A percentile compares a stretch with the other conserved stretches of the same genome.
These are phyloP conservation scores for Solanum piurae DNA, from an alignment of 257 asterid species.

Conservation along the genomic window DNA sequence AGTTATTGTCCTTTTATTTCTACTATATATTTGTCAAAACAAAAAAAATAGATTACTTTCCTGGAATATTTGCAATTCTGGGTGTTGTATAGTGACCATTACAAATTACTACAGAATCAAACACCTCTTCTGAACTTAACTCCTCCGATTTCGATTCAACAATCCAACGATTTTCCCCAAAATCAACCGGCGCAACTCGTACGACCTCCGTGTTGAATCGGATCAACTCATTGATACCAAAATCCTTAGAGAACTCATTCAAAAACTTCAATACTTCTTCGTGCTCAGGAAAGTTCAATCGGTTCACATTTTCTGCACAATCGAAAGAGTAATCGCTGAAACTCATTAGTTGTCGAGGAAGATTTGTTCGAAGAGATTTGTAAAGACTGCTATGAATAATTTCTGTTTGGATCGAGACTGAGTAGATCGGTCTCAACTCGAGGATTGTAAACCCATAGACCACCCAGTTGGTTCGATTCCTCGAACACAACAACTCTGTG, in stretches of 20 bases:
- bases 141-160: conserved; percentile 24
- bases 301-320: neutral
- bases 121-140: conserved; percentile 9
- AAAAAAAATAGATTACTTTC: neutral
- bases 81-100: conserved; percentile 21
- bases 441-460: conserved; percentile 46
- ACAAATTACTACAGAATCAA: conserved; percentile 24
- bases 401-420: conserved; percentile 28
- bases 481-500: conserved; percentile 25
- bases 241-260: conserved; percentile 26
- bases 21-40: too few species aligned
- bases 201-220: conserved; percentile 31
- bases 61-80: conserved; percentile 12
- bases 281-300: conserved; percentile 27
- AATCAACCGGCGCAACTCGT: conserved; percentile 24
- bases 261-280: conserved; percentile 41
- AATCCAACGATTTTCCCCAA: conserved; percentile 17
- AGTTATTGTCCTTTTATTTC: too few species aligned
- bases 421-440: conserved; percentile 39
- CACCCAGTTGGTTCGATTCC: conserved; percentile 35
- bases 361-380: conserved; percentile 2
- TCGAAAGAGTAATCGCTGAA: neutral
- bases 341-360: conserved; percentile 1
- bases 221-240: conserved; percentile 30
- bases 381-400: neutral